These are phyloP conservation scores for Ceratocystis destructans DNA, from an alignment of 2,329 filamentous ascomycete genomes.

Conservation along the genomic window DNA sequence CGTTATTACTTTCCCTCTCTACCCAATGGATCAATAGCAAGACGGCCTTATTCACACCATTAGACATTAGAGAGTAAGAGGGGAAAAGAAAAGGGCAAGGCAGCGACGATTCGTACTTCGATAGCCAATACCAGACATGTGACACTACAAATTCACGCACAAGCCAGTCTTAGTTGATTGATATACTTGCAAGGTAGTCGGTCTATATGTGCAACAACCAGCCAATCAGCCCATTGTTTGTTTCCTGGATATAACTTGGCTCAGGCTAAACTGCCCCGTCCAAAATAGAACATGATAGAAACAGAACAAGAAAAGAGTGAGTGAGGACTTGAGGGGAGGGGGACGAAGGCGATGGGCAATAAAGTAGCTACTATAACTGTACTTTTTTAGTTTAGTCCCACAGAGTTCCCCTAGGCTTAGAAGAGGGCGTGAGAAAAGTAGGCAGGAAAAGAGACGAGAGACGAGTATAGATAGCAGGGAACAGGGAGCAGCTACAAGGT, in stretches of 20 bases:
- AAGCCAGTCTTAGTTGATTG: background rate
- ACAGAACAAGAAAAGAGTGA: background rate
- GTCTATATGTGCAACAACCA: background rate
- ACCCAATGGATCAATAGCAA: background rate
- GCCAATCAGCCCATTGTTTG: background rate
- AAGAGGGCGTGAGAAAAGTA: background rate
- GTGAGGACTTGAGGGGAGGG: background rate
- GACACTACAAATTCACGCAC: background rate
- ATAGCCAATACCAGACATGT: background rate
- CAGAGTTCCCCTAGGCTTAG: background rate
- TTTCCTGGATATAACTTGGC: background rate
- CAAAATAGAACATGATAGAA: constrained; percentile 1
- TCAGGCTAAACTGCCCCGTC: background rate
- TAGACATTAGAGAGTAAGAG: background rate
- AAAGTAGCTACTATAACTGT: background rate
- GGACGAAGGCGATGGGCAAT: background rate
- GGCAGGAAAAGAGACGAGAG: background rate
- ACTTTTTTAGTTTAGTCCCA: background rate
- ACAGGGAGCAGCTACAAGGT: background rate
- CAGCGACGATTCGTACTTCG: background rate
- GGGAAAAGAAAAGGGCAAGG: background rate
- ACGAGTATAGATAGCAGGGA: background rate
- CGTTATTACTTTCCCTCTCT: background rate
- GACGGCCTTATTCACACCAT: background rate
- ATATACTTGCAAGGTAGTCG: background rate